Conservation (phyloP, 2,329 filamentous ascomycete genomes). For the Coleophoma crateriformis region DNA sequence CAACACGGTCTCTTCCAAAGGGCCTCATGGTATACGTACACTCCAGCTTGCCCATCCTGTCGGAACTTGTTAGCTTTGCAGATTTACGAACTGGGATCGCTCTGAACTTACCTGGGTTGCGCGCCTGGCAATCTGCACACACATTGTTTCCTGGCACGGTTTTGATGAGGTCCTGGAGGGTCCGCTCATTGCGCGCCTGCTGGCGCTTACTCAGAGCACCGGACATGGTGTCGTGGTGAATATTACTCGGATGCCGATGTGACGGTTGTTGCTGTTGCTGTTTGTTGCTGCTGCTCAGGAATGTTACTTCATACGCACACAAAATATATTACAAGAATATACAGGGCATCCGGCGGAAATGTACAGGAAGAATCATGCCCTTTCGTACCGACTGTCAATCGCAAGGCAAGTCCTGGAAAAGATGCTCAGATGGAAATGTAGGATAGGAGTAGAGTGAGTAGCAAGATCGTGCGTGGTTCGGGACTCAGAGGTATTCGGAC, state of each 20-base stretch:
- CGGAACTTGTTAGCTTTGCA: slow-evolving; percentile 7
- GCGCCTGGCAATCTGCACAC: slow-evolving; percentile 88
- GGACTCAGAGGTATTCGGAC: not conserved
- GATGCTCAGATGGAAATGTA: slow-evolving; percentile 15
- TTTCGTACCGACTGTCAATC: not conserved
- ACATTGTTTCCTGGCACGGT: slow-evolving; percentile 81
- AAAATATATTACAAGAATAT: not conserved
- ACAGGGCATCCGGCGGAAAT: not conserved
- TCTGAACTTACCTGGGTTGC: slow-evolving; percentile 73
- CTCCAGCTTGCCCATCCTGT: slow-evolving; percentile 30
- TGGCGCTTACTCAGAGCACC: slow-evolving; percentile 85
- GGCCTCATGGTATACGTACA: slow-evolving; percentile 18
- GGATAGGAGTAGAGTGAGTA: slow-evolving; percentile 1
- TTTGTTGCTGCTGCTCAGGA: not conserved
- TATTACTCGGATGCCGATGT: not conserved
- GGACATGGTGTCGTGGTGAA: slow-evolving; percentile 47
- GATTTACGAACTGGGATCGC: not conserved
- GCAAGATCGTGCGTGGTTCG: not conserved
- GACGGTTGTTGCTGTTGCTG: not conserved
- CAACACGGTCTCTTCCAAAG: not conserved
- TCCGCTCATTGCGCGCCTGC: slow-evolving; percentile 93
- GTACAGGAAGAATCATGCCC: not conserved
- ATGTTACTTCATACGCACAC: not conserved
- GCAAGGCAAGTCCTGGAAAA: slow-evolving; percentile 7
- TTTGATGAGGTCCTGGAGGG: slow-evolving; percentile 83